Conservation (phyloP, 2,329 filamentous ascomycete species). For the Aspergillus awamori region DNA sequence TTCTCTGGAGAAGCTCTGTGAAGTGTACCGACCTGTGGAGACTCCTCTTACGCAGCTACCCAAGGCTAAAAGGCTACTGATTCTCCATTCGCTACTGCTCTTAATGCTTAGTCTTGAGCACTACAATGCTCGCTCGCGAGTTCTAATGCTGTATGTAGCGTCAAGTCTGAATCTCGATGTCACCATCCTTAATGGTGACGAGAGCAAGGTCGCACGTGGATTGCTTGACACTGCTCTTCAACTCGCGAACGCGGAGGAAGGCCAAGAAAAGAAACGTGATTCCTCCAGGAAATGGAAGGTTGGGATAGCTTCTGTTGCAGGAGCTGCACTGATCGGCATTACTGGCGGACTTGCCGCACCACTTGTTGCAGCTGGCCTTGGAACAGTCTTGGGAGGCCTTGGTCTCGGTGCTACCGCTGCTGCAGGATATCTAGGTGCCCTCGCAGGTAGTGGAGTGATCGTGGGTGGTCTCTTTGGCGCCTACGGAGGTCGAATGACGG, state of each 20-base stretch:
- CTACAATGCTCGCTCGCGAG: constrained; percentile 73
- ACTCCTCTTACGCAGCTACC: constrained; percentile 56
- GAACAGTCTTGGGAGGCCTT: constrained; percentile 74
- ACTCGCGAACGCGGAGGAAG: constrained; percentile 76
- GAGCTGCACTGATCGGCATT: constrained; percentile 81
- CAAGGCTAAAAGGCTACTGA: constrained; percentile 57
- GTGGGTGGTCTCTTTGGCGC: constrained; percentile 88
- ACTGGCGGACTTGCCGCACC: constrained; percentile 79
- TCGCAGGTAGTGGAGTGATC: constrained; percentile 77
- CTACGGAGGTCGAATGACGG: constrained; percentile 81
- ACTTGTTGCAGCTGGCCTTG: constrained; percentile 76
- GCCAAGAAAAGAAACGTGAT: constrained; percentile 68
- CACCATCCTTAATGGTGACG: constrained; percentile 67
- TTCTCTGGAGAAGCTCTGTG: constrained; percentile 31
- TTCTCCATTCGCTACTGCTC: constrained; percentile 73
- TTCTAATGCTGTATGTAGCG: constrained; percentile 70
- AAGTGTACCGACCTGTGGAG: constrained; percentile 60
- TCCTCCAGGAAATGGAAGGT: constrained; percentile 75
- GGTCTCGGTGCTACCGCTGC: constrained; percentile 74
- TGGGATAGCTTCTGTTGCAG: constrained; percentile 82
- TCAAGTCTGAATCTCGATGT: constrained; percentile 71
- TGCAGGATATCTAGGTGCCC: constrained; percentile 74
- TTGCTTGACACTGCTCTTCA: constrained; percentile 75
- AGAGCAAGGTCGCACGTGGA: constrained; percentile 73
- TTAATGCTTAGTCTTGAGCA: constrained; percentile 75